Evolutionary conservation across 768 basidiomycete species (phyloP).

Genomic region (Cystofilobasidium capitatum): DNA sequence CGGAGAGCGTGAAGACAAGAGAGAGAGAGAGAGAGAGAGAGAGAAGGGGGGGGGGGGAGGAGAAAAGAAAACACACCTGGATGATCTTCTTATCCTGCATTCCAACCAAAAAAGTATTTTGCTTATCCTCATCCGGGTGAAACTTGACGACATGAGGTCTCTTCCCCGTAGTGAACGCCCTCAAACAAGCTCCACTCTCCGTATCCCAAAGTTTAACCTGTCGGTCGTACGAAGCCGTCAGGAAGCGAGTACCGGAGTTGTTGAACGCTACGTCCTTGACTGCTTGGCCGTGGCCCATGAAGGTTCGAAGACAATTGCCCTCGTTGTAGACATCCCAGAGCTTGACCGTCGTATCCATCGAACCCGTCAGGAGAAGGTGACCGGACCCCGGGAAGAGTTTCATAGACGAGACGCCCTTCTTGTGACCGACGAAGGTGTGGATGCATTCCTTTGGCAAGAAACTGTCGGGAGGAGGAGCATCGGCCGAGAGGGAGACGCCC

Average conservation of each 20-base stretch:
- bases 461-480: conserved; percentile 62
- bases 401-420: conserved; percentile 86
- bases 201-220: conserved; percentile 99
- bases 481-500: conserved; percentile 57
- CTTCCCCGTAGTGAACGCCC: conserved; percentile 95
- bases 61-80: conserved; percentile 56
- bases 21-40: background rate
- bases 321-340: conserved; percentile 97
- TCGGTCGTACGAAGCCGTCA: conserved; percentile 89
- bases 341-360: conserved; percentile 99
- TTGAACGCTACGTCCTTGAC: conserved; percentile 95
- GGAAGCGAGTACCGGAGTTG: conserved; percentile 77
- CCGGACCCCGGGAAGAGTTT: conserved; percentile 86
- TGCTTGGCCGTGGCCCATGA: conserved; percentile 91
- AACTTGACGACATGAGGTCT: conserved; percentile 91
- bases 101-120: conserved; percentile 89
- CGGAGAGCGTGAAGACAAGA: background rate
- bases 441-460: conserved; percentile 93
- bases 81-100: conserved; percentile 99
- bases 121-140: conserved; percentile 93
- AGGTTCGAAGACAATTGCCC: conserved; percentile 90
- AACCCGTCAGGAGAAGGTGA: conserved; percentile 83
- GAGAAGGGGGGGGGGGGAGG: background rate
- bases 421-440: conserved; percentile 98
- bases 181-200: conserved; percentile 78